A percentile compares a stretch with the other conserved stretches of the same genome.
phyloP scores from a whole-genome alignment of 2,329 filamentous ascomycete genomes.

The Sarocladium strictum region DNA sequence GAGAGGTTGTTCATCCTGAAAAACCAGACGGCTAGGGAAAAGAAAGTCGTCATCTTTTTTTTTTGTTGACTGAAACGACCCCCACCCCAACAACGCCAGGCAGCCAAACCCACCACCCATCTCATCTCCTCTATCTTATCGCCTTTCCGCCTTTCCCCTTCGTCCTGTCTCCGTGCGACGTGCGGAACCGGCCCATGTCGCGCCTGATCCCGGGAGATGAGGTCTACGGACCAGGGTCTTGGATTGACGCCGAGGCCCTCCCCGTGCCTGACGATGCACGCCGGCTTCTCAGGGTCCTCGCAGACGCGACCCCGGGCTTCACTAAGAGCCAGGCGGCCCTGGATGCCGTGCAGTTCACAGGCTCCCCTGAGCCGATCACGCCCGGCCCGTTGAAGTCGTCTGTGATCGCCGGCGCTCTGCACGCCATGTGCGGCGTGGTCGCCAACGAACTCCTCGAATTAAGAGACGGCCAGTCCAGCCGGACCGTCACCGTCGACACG shows the following conservation, averaged over 20 bases:
- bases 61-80: too few species aligned
- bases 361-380: conserved; percentile 23
- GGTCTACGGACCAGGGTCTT: conserved; percentile 26
- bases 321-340: conserved; percentile 21
- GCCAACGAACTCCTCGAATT: conserved; percentile 28
- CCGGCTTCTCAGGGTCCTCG: conserved; percentile 25
- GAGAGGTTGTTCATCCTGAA: too few species aligned
- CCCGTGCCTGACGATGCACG: conserved; percentile 23
- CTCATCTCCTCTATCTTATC: too few species aligned
- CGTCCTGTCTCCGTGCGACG: background rate
- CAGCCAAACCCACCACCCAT: too few species aligned
- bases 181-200: background rate
- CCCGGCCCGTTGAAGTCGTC: conserved; percentile 29
- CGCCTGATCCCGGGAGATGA: conserved; percentile 4
- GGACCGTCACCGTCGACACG: conserved; percentile 35
- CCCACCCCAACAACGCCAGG: too few species aligned
- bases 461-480: conserved; percentile 19
- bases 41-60: too few species aligned
- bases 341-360: conserved; percentile 24
- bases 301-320: conserved; percentile 26
- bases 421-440: conserved; percentile 30
- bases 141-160: too few species aligned
- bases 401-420: conserved; percentile 24
- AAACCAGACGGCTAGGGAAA: too few species aligned
- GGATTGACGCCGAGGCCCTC: conserved; percentile 20